These are phyloP conservation scores for Solanum tacnaense DNA, from an alignment of 257 asterid genomes.

Conservation along the genomic window DNA sequence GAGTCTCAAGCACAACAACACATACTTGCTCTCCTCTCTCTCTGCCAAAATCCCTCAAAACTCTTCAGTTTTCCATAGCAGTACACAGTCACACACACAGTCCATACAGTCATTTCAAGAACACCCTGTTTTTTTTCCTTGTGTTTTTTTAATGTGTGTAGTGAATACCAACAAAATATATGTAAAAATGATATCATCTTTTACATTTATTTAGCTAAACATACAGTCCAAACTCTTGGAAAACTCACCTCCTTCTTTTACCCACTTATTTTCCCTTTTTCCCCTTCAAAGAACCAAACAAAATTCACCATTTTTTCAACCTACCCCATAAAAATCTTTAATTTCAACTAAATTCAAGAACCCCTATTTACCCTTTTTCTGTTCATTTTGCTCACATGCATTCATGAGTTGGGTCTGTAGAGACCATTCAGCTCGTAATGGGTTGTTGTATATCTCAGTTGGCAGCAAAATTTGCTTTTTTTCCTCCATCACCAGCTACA, in stretches of 20 bases:
- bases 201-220: slow-evolving; percentile 27
- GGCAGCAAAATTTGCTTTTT: slow-evolving; percentile 95
- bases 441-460: slow-evolving; percentile 82
- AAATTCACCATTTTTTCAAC: slow-evolving; percentile 1
- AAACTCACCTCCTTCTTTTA: slow-evolving; percentile 11
- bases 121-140: background rate
- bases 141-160: background rate
- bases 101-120: background rate
- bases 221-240: slow-evolving; percentile 7
- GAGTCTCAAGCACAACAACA: background rate
- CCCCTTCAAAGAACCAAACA: slow-evolving; percentile 11
- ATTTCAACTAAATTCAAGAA: slow-evolving; percentile 13
- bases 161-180: background rate
- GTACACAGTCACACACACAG: background rate
- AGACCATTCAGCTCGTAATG: slow-evolving; percentile 32
- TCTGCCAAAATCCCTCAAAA: background rate
- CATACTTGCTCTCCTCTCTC: background rate
- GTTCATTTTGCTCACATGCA: slow-evolving; percentile 24
- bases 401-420: slow-evolving; percentile 39
- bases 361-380: background rate
- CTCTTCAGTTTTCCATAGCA: background rate
- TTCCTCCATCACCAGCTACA: slow-evolving; percentile 90
- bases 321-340: background rate
- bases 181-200: background rate
- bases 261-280: background rate